These are phyloP conservation scores for Ceratobasidium papillatum DNA, from an alignment of 1,284 basidiomycete species.

Conservation along the genomic window DNA sequence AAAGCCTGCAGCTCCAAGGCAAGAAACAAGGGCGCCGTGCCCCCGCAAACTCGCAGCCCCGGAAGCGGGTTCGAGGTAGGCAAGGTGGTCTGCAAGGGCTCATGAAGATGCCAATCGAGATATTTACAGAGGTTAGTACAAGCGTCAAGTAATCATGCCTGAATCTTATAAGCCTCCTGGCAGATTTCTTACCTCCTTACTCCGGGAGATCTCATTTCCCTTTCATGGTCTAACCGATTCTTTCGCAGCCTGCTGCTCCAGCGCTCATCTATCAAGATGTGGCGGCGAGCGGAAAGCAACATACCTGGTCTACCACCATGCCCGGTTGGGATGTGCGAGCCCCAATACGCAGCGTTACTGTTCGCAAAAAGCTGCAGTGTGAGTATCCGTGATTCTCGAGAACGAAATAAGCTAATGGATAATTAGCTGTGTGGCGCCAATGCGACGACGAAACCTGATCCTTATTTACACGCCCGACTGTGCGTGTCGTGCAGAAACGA, in stretches of 20 bases:
- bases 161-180: too few species aligned
- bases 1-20: too few species aligned
- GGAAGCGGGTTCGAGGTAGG: neutral
- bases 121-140: neutral
- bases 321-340: neutral
- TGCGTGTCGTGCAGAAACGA: too few species aligned
- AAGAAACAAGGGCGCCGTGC: too few species aligned
- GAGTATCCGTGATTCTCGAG: too few species aligned
- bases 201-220: constrained; percentile 23
- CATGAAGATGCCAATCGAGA: neutral
- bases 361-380: neutral
- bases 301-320: neutral
- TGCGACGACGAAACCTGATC: too few species aligned
- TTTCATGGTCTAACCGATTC: constrained; percentile 12
- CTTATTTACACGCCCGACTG: too few species aligned
- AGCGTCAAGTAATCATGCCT: too few species aligned
- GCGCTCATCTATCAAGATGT: neutral
- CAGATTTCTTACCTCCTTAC: too few species aligned
- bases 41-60: too few species aligned
- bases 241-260: neutral
- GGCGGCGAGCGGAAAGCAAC: neutral
- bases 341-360: neutral
- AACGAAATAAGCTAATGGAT: too few species aligned
- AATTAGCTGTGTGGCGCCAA: too few species aligned
- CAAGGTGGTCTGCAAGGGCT: neutral